Percentiles rank a stretch among this genome's conserved stretches.
Conservation (phyloP, 495 filamentous ascomycete genomes). For the Cenococcum geophilum region DNA sequence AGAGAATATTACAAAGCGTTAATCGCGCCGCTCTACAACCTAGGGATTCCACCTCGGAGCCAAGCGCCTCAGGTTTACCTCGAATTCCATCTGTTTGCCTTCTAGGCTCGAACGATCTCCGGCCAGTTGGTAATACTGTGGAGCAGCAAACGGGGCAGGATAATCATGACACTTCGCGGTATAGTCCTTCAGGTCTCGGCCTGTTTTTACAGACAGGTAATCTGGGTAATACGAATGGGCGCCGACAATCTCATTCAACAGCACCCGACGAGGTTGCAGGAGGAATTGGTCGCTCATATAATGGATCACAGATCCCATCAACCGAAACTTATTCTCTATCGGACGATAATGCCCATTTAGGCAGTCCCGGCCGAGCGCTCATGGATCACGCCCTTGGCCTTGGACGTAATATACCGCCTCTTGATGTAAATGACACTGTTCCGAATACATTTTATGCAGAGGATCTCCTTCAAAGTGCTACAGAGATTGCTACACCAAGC, state of each 20-base stretch:
- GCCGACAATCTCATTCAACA: constrained; percentile 22
- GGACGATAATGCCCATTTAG: constrained; percentile 8
- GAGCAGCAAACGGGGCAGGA: background rate
- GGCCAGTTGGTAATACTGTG: background rate
- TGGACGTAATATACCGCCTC: constrained; percentile 11
- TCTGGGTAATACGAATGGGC: constrained; percentile 4
- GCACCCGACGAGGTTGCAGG: constrained; percentile 17
- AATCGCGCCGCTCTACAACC: background rate
- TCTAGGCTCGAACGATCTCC: constrained; percentile 19
- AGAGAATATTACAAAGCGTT: background rate
- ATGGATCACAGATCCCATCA: constrained; percentile 12
- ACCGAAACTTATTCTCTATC: constrained; percentile 19
- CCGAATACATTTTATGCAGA: constrained; percentile 26
- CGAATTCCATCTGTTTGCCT: constrained; percentile 29
- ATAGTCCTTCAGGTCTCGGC: constrained; percentile 17
- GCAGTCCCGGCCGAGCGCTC: background rate
- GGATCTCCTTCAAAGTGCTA: constrained; percentile 38
- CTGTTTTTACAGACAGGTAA: constrained; percentile 12
- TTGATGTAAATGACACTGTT: constrained; percentile 19
- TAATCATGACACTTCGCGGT: background rate
- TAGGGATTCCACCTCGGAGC: constrained; percentile 10
- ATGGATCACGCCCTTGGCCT: constrained; percentile 9
- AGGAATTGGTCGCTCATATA: background rate
- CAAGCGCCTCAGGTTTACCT: constrained; percentile 21
- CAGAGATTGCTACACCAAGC: constrained; percentile 41